A percentile compares a stretch with the other conserved stretches of the same genome.
phyloP scores from a whole-genome alignment of 306 rosid genomes.

The Betula pendula region DNA sequence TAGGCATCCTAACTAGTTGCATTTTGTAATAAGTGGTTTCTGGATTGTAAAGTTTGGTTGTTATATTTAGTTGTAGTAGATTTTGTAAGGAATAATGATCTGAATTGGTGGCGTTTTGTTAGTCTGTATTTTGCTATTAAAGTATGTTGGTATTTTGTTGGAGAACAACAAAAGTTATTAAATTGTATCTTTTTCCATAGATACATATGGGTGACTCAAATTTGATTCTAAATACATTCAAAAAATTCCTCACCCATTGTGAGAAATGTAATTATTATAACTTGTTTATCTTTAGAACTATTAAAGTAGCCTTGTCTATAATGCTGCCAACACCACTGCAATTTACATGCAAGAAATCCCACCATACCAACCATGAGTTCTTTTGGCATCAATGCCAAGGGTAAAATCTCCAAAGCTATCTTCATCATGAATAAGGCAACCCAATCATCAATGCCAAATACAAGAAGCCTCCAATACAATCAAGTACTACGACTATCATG shows the following conservation, averaged over 20 bases:
- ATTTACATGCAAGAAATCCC: constrained; percentile 81
- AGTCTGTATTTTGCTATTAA: no score
- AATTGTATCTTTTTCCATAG: no score
- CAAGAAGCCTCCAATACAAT: constrained; percentile 75
- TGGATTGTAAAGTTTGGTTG: no score
- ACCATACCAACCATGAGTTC: constrained; percentile 71
- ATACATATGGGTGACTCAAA: no score
- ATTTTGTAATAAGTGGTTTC: no score
- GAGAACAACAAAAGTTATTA: no score
- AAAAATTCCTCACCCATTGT: background rate
- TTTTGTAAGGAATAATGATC: no score
- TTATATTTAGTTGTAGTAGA: no score
- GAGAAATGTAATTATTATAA: constrained; percentile 29
- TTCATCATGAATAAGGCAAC: constrained; percentile 41
- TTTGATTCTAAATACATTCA: background rate
- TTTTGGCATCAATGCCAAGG: constrained; percentile 48
- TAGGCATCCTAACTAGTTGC: no score
- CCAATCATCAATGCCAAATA: constrained; percentile 73
- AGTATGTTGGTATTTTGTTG: no score
- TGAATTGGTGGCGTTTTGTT: no score
- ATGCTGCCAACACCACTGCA: constrained; percentile 85
- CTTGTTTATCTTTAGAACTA: constrained; percentile 42
- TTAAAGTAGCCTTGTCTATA: constrained; percentile 60
- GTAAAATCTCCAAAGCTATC: constrained; percentile 53
- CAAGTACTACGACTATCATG: no score